These are phyloP conservation scores for Kalanchoe fedtschenkoi DNA, from an alignment of 164 flowering plant species.

Conservation along the genomic window DNA sequence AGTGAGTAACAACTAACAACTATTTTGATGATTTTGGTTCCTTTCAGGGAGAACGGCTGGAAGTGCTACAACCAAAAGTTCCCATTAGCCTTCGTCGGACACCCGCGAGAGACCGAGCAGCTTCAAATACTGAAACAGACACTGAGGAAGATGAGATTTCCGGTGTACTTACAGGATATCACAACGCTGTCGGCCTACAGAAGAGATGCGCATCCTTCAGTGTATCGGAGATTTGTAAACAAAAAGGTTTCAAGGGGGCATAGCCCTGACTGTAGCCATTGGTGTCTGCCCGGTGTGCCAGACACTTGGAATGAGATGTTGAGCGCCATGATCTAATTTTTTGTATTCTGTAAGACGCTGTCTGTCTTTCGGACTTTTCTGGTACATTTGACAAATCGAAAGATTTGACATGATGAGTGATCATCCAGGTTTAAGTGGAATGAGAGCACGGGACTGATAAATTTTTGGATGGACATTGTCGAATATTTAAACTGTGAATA, in stretches of 20 bases:
- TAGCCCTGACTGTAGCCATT: slow-evolving; percentile 51
- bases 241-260: slow-evolving; percentile 16
- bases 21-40: not conserved
- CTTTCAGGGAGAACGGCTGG: slow-evolving; percentile 57
- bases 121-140: slow-evolving; percentile 41
- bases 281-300: slow-evolving; percentile 68
- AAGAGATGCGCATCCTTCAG: slow-evolving; percentile 80
- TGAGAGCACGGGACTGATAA: no score
- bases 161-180: slow-evolving; percentile 64
- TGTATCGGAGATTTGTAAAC: slow-evolving; percentile 27
- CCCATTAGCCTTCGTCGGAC: slow-evolving; percentile 39
- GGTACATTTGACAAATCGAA: no score
- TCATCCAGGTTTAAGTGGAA: no score
- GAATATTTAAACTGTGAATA: no score
- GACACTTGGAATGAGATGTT: slow-evolving; percentile 55
- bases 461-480: no score
- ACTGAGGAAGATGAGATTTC: slow-evolving; percentile 57
- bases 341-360: no score
- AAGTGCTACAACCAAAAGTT: slow-evolving; percentile 65
- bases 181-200: slow-evolving; percentile 57
- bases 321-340: slow-evolving; percentile 13
- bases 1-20: no score
- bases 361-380: no score
- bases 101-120: slow-evolving; percentile 38
- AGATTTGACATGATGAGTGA: no score